Conservation (phyloP, 2,329 filamentous ascomycete species). For the Aspergillus novoparasiticus region DNA sequence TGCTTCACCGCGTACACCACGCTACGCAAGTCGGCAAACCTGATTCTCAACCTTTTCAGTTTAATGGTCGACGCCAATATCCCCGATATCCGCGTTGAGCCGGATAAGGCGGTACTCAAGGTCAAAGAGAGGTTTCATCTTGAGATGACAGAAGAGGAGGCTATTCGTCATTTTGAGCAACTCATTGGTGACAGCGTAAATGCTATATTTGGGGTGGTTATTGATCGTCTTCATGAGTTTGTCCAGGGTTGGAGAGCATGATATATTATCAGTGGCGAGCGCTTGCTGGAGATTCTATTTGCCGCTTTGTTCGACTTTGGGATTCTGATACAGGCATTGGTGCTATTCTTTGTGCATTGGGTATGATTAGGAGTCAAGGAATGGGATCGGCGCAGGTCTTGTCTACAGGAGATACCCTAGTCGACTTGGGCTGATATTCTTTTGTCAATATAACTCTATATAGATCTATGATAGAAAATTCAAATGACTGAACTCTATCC, state of each 20-base stretch:
- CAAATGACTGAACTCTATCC: background rate
- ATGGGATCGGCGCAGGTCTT: background rate
- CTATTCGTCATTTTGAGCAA: conserved; percentile 81
- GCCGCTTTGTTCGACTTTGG: background rate
- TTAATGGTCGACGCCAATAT: conserved; percentile 98
- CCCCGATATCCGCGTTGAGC: conserved; percentile 88
- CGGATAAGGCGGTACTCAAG: conserved; percentile 91
- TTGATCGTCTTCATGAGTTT: conserved; percentile 91
- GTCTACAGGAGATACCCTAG: conserved; percentile 9
- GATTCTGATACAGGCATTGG: background rate
- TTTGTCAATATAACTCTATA: background rate
- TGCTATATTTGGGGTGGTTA: conserved; percentile 88
- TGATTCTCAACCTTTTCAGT: conserved; percentile 93
- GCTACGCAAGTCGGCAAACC: conserved; percentile 81
- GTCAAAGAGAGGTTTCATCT: conserved; percentile 93
- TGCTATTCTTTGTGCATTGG: background rate
- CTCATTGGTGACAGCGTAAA: conserved; percentile 90
- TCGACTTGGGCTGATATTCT: conserved; percentile 16
- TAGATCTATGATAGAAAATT: conserved; percentile 8
- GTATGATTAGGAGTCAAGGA: background rate
- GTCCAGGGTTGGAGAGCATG: conserved; percentile 86
- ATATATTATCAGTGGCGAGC: background rate
- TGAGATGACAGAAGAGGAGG: conserved; percentile 89
- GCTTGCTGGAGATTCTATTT: background rate
- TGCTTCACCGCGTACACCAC: conserved; percentile 94